A percentile compares a stretch with the other conserved stretches of the same genome.
phyloP scores from a whole-genome alignment of 768 basidiomycete species.

The Pluteus cervinus region DNA sequence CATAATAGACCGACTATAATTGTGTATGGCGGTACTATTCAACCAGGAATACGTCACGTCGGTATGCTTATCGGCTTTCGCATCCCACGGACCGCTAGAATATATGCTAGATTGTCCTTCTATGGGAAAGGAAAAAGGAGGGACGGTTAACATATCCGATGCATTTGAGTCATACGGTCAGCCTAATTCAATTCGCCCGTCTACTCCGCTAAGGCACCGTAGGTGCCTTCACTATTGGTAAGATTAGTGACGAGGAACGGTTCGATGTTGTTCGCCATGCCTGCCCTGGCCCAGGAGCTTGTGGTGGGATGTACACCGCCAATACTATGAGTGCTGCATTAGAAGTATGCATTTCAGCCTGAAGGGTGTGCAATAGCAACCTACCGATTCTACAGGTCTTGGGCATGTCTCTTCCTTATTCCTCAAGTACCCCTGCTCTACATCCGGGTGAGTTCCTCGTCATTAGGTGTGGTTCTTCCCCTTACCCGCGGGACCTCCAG shows the following conservation, averaged over 20 bases:
- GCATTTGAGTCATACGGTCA: constrained; percentile 81
- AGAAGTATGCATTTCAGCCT: constrained; percentile 33
- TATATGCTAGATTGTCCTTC: constrained; percentile 59
- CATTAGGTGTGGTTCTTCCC: background rate
- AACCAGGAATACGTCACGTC: constrained; percentile 65
- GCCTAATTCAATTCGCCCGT: constrained; percentile 2
- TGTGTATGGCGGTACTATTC: constrained; percentile 83
- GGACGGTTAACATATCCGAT: constrained; percentile 77
- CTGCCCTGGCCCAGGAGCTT: constrained; percentile 80
- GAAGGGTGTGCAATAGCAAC: background rate
- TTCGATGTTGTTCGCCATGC: constrained; percentile 83
- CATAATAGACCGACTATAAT: constrained; percentile 88
- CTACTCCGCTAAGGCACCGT: background rate
- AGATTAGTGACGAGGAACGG: constrained; percentile 73
- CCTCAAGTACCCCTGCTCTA: constrained; percentile 69
- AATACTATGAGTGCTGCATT: constrained; percentile 87
- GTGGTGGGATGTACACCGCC: constrained; percentile 88
- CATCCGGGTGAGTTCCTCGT: constrained; percentile 46
- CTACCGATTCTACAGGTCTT: constrained; percentile 37
- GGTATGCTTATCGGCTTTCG: constrained; percentile 28
- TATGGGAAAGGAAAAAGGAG: constrained; percentile 75
- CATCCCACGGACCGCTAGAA: background rate
- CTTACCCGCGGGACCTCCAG: constrained; percentile 26
- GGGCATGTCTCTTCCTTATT: constrained; percentile 83
- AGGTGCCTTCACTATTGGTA: constrained; percentile 75